phyloP scores from a whole-genome alignment of 2,329 filamentous ascomycete genomes.

The Chrysoporthe puriensis region DNA sequence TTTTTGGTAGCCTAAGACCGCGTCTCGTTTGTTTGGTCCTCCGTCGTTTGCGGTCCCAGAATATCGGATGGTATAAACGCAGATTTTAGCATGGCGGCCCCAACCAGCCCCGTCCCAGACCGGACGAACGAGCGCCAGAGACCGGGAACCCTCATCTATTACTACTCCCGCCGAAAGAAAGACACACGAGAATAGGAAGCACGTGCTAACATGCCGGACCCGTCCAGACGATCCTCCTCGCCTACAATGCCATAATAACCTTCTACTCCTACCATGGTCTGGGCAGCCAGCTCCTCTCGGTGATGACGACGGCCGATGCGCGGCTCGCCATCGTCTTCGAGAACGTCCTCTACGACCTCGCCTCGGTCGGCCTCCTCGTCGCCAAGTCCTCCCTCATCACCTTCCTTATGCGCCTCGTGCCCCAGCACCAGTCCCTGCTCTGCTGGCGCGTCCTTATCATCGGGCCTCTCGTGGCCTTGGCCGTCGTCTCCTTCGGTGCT shows the following conservation, averaged over 20 bases:
- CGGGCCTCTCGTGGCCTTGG: slow-evolving; percentile 28
- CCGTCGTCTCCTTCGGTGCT: slow-evolving; percentile 29
- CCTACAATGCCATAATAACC: slow-evolving; percentile 28
- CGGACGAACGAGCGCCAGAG: not conserved
- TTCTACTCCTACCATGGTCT: slow-evolving; percentile 29
- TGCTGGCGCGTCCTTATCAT: slow-evolving; percentile 24
- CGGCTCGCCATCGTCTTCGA: slow-evolving; percentile 24
- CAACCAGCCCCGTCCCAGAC: not conserved
- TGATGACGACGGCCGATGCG: slow-evolving; percentile 25
- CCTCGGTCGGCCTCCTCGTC: slow-evolving; percentile 24
- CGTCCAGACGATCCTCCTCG: slow-evolving; percentile 24
- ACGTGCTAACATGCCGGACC: not conserved
- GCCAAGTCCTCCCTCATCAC: slow-evolving; percentile 26
- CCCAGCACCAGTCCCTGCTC: slow-evolving; percentile 23
- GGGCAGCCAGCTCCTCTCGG: slow-evolving; percentile 23
- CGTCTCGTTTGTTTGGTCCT: too few relatives aligned
- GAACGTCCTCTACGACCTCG: slow-evolving; percentile 28
- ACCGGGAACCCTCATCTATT: not conserved
- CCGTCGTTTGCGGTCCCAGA: too few relatives aligned
- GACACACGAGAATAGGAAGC: not conserved
- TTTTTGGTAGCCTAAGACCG: too few relatives aligned
- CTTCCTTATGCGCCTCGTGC: slow-evolving; percentile 27
- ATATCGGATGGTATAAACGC: too few relatives aligned
- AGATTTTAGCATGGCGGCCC: not conserved
- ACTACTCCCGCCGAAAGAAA: not conserved